Percentiles rank a stretch among this genome's conserved stretches.
Evolutionary conservation across 768 basidiomycete species (phyloP).

Genomic region (Xerocomus potaroensis): DNA sequence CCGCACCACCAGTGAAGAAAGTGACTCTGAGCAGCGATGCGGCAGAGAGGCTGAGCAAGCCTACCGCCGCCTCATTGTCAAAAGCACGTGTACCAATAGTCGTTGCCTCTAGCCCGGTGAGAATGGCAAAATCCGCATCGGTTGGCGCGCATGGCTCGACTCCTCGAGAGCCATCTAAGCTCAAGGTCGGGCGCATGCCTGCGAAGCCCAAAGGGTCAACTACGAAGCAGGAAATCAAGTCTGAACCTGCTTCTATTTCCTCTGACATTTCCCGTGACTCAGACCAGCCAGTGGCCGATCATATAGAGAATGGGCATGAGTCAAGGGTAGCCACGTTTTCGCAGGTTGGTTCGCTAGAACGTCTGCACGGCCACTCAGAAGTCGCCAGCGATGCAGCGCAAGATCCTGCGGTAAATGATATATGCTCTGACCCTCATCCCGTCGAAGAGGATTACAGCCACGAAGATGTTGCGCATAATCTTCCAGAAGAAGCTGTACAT

Average conservation of each 20-base stretch:
- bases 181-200: slow-evolving; percentile 24
- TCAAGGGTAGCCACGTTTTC: slow-evolving; percentile 11
- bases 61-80: slow-evolving; percentile 74
- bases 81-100: slow-evolving; percentile 44
- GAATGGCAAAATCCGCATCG: slow-evolving; percentile 29
- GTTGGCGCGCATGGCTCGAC: slow-evolving; percentile 24
- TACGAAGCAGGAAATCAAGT: slow-evolving; percentile 14
- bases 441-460: slow-evolving; percentile 8
- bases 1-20: slow-evolving; percentile 52
- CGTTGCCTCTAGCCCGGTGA: slow-evolving; percentile 15
- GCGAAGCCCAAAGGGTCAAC: slow-evolving; percentile 14
- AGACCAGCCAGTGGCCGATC: slow-evolving; percentile 18
- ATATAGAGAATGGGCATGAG: slow-evolving; percentile 25
- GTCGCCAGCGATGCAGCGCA: slow-evolving; percentile 8
- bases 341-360: slow-evolving; percentile 18
- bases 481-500: slow-evolving; percentile 3
- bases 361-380: slow-evolving; percentile 14
- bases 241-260: slow-evolving; percentile 21
- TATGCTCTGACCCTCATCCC: slow-evolving; percentile 6
- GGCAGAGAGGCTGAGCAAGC: slow-evolving; percentile 70
- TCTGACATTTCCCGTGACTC: slow-evolving; percentile 22
- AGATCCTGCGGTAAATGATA: slow-evolving; percentile 5
- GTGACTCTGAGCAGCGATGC: slow-evolving; percentile 47
- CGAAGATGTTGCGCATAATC: slow-evolving; percentile 2
- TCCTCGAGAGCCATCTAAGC: slow-evolving; percentile 29